Conservation (phyloP, 2,329 filamentous ascomycete genomes). For the Aureobasidium subglaciale region DNA sequence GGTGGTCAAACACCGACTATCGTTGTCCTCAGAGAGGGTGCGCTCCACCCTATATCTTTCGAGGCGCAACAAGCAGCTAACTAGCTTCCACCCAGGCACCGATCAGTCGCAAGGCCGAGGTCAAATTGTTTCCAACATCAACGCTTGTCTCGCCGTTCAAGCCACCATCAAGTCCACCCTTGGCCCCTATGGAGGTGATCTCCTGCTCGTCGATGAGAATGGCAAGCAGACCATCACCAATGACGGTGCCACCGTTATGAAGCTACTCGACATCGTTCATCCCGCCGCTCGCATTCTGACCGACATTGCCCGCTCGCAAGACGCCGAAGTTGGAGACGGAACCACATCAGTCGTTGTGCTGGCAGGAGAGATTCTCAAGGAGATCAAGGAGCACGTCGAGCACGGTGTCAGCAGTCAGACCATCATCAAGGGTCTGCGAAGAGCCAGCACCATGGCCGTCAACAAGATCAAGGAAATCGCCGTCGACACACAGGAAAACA, state of each 20-base stretch:
- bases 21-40: constrained; percentile 95
- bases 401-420: constrained; percentile 95
- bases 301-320: constrained; percentile 97
- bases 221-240: constrained; percentile 97
- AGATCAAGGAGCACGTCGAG: constrained; percentile 92
- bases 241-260: constrained; percentile 98
- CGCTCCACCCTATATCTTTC: constrained; percentile 32
- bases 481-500: constrained; percentile 72
- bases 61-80: constrained; percentile 12
- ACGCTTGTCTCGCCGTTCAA: constrained; percentile 93
- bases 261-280: constrained; percentile 98
- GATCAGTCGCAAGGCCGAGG: constrained; percentile 95
- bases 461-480: constrained; percentile 99
- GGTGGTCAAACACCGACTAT: constrained; percentile 96
- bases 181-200: constrained; percentile 91
- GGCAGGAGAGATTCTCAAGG: constrained; percentile 95
- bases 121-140: constrained; percentile 96
- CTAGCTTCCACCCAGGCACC: constrained; percentile 57
- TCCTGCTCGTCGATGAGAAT: constrained; percentile 92
- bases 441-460: constrained; percentile 81
- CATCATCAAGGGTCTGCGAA: constrained; percentile 92
- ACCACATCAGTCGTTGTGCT: constrained; percentile 96
- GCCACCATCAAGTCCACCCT: constrained; percentile 92
- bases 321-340: constrained; percentile 96
- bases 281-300: constrained; percentile 94